Evolutionary conservation across 2,329 filamentous ascomycete genomes (phyloP), one percentile per base, ranked within the genome.

Genomic region (Monilinia laxa): DNA sequence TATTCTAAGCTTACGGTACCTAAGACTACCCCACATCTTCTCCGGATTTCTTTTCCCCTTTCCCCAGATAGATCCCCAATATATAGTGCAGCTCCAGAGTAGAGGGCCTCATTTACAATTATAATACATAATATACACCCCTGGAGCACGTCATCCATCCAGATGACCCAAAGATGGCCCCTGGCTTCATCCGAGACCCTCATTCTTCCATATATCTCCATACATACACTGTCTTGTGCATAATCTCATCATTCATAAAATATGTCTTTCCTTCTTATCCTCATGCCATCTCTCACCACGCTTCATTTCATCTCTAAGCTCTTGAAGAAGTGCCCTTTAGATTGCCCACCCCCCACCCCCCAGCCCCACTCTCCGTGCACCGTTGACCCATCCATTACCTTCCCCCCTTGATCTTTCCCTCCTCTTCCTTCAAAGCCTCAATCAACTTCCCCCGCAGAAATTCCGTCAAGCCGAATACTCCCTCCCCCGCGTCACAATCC

Each of bases 401-500:
- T 71, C 25, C 20, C 2, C 42, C 42, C 65, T n/a, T 58, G 35
- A 56, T 69, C 68, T 66, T 71, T 64, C 73, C 76, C 72, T 86
- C 84, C 70, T 87, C 84, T 68, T 81, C 79, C 59, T 77, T 78
- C 40, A 88, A 77, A 57, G 80, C 80, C 71, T 85, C 80, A 18
- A 86, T 74, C 62, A 88, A 75, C 73, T 85, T 88, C 40, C 75
- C 80, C 66, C 80, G 78, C 62, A 88, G 72, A 72, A 83, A 88
- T 28, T 84, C 81, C 62, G 82, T 85, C 53, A 87, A 73, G 2
- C 83, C 83, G 45, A 87, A 77, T 64, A 90, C 86, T 74, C 87
- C 87, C 76, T 89, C 83, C 62, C 87, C 62, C 87, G 86, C 0
- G 87, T 90, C 62, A 90, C 73, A 40, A 89, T 79, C 49, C 87